Evolutionary conservation across 495 filamentous ascomycete genomes (phyloP), one percentile per base, ranked within the genome.

Genomic region (Penicillium chermesinum): DNA sequence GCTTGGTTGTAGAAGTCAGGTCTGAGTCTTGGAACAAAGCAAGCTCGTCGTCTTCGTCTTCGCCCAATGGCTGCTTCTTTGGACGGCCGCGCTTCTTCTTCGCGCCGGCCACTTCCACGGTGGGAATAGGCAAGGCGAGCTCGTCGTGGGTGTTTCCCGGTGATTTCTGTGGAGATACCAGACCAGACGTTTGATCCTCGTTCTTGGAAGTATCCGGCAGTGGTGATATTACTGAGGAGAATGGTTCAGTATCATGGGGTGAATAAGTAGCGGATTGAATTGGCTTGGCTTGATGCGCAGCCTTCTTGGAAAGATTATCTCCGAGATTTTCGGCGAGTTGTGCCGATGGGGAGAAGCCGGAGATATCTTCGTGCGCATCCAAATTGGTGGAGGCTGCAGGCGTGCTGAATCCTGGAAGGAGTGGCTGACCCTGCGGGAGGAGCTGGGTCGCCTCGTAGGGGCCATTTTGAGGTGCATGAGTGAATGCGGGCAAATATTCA

Each of bases 201-300:
- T 55, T 65, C 12, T 60, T 70, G 2, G 54, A 30, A 47, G 61
- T 55, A 19, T 38, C 60, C 13, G 52, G 17, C 13, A 51, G 46
- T 1, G 58, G 53, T 1, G 65, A 66, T 5, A 48, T 20, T 8
- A 66, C 46, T 10, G 70, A 71, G 2, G 70, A 73, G n/a, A 70
- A 48, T 14, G 70, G 70, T 20, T 69, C 59, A 1, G 70, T 73
- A 36, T 73, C 70, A 39, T 72, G 68, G 4, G 70, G 67, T 2
- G 70, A 73, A 34, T 51, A 57, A 9, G 43, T 34, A 15, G 46
- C 38, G 1, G 43, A 48, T 41, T 71, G 59, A 36, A 63, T 51
- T n/a, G 66, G 62, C 13, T 61, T 58, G 15, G 56, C 56, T 16
- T 60, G 45, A 38, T 57, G 55, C 1, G 45, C 14, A 7, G 41